Base-by-base conservation (phyloP, 2,329 filamentous ascomycete species). In the Aspergillus tubingensis region DNA sequence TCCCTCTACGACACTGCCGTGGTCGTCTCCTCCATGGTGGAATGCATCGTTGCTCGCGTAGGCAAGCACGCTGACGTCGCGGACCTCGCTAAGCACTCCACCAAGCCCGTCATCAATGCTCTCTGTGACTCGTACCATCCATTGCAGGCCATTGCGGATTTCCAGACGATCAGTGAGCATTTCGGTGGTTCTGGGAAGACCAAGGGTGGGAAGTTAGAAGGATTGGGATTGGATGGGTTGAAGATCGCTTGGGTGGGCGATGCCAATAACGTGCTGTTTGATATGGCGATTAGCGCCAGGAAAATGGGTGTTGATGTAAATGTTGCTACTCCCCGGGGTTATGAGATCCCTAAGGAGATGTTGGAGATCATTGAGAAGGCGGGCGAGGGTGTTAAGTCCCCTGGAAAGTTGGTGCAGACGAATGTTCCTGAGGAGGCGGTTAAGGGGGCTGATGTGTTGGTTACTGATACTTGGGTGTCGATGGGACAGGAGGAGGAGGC, bases 171-270 rank as follows among this genome's bases (percentile, higher is more conserved):
- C 55, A 83, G 91, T 73, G 94, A 98, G 79, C 84, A 1, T 92
- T 93, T 75, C 83, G 21, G 19, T 6, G 41, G 19, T 13, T 36
- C 32, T 5, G 41, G 19, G 82, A 25, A 76, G 75, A 8, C 2
- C 25, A 27, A 27, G 25, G 25, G 25, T 27, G 53, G 73, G 56
- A 62, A 68, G 8, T 59, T 74, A 13, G 71, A 75, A 13, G 80
- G 81, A 55, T 82, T 96, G 7, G 90, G 91, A 1, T 81, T 96
- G 4, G 85, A 91, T 67, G 91, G 92, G 1, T 78, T 96, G 70
- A 98, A 96, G 79, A 86, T 98, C 63, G 94, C 95, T 15, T 99
- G 95, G 95, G 83, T 99, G 49, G 94, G 94, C 56, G 94, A 99
- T 74, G 92, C 92, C 10, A 99, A 98, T 81, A 99, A 99, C 69